These are phyloP conservation scores for Euphorbia tirucalli DNA, from an alignment of 345 rosid genomes.

Conservation along the genomic window DNA sequence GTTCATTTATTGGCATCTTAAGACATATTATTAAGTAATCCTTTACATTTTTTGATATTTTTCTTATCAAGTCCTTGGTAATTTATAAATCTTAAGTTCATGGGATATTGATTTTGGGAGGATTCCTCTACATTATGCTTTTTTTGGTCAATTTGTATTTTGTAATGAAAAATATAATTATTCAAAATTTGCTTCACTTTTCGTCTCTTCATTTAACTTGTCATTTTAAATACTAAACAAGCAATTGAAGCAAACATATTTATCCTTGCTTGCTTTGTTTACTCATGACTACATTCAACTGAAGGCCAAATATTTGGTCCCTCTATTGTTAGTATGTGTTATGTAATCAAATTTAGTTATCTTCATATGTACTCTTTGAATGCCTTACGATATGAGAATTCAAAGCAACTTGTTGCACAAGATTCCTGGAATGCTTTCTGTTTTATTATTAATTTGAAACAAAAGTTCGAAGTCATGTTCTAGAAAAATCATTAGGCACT, in stretches of 20 bases:
- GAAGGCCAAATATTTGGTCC: neutral
- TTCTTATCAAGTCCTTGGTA: neutral
- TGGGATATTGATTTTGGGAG: neutral
- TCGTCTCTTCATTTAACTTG: neutral
- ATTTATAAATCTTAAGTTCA: neutral
- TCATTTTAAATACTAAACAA: neutral
- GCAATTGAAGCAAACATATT: neutral
- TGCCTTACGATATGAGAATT: neutral
- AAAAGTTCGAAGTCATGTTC: too few relatives aligned
- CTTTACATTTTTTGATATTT: neutral
- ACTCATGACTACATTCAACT: neutral
- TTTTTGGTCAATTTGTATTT: neutral
- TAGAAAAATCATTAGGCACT: too few relatives aligned
- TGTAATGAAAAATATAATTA: neutral
- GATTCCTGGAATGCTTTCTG: neutral
- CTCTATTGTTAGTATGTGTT: neutral
- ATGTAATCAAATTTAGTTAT: neutral
- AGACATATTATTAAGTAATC: neutral
- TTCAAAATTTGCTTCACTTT: neutral
- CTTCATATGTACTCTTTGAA: neutral
- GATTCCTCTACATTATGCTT: neutral
- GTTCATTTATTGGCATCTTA: neutral
- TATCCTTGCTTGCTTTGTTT: neutral
- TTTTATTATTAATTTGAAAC: too few relatives aligned
- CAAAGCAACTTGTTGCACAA: neutral